These are phyloP conservation scores for Penicillium aurantiogriseum DNA, from an alignment of 2,329 filamentous ascomycete genomes.

Conservation along the genomic window DNA sequence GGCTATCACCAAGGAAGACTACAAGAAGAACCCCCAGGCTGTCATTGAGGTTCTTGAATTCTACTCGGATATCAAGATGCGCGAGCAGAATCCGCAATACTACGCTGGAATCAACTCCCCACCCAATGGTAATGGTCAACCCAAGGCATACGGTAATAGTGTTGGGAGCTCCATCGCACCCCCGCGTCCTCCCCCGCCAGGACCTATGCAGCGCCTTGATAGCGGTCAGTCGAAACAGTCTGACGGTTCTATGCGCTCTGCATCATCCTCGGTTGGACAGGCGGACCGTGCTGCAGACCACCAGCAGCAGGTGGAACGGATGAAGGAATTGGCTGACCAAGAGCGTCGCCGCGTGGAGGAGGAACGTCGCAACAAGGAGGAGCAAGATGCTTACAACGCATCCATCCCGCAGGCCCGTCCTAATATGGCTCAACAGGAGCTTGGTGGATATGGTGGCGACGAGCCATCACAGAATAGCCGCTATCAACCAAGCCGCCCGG, in stretches of 20 bases:
- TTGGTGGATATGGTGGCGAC: slow-evolving; percentile 67
- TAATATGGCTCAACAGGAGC: slow-evolving; percentile 83
- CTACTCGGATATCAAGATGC: slow-evolving; percentile 67
- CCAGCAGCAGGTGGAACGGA: slow-evolving; percentile 44
- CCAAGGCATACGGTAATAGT: slow-evolving; percentile 51
- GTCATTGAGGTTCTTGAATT: slow-evolving; percentile 67
- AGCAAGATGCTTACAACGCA: slow-evolving; percentile 85
- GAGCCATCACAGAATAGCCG: slow-evolving; percentile 53
- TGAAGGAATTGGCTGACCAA: slow-evolving; percentile 59
- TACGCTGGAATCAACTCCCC: slow-evolving; percentile 63
- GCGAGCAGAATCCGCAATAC: slow-evolving; percentile 60
- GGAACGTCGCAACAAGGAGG: slow-evolving; percentile 62
- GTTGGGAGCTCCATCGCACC: slow-evolving; percentile 62
- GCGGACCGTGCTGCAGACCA: slow-evolving; percentile 51
- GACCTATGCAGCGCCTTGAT: slow-evolving; percentile 45
- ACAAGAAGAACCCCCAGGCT: slow-evolving; percentile 91
- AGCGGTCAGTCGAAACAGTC: slow-evolving; percentile 41
- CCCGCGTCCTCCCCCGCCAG: slow-evolving; percentile 64
- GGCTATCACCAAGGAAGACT: slow-evolving; percentile 97
- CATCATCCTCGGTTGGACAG: slow-evolving; percentile 50
- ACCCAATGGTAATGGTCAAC: slow-evolving; percentile 44
- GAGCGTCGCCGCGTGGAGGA: slow-evolving; percentile 54
- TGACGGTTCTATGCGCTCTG: slow-evolving; percentile 32
- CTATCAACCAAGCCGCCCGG: slow-evolving; percentile 82
- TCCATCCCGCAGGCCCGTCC: slow-evolving; percentile 78